Conservation (phyloP, 2,329 filamentous ascomycete species). For the Coleophoma cylindrospora region DNA sequence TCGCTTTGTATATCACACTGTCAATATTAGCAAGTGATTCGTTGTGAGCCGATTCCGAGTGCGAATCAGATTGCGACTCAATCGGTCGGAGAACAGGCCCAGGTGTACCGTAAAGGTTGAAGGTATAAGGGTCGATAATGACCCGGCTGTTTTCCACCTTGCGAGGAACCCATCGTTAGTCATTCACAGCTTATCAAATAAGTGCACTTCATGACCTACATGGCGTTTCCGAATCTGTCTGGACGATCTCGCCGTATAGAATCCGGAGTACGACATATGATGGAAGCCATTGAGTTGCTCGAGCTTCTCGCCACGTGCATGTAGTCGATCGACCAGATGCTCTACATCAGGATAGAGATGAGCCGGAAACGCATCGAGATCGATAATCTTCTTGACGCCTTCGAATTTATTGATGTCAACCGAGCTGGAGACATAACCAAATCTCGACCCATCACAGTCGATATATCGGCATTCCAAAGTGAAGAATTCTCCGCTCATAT, state of each 20-base stretch:
- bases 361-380: constrained; percentile 9
- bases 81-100: constrained; percentile 6
- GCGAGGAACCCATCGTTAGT: constrained; percentile 2
- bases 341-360: constrained; percentile 9
- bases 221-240: constrained; percentile 10
- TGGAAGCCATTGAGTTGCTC: constrained; percentile 10
- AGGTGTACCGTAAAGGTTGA: constrained; percentile 8
- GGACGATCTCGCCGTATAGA: constrained; percentile 11
- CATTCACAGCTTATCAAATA: not conserved
- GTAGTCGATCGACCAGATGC: constrained; percentile 5
- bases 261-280: constrained; percentile 13
- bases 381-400: constrained; percentile 6
- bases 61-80: not conserved
- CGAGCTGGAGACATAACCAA: constrained; percentile 12
- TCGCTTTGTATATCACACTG: constrained; percentile 11
- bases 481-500: constrained; percentile 11
- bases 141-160: constrained; percentile 13
- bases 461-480: constrained; percentile 10
- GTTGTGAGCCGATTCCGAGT: not conserved
- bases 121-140: constrained; percentile 12
- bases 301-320: constrained; percentile 5
- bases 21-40: constrained; percentile 1
- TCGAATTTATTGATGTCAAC: constrained; percentile 8
- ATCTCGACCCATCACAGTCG: constrained; percentile 9
- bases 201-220: constrained; percentile 5